phyloP scores from a whole-genome alignment of 768 basidiomycete genomes.

The Lactifluus subvellereus region DNA sequence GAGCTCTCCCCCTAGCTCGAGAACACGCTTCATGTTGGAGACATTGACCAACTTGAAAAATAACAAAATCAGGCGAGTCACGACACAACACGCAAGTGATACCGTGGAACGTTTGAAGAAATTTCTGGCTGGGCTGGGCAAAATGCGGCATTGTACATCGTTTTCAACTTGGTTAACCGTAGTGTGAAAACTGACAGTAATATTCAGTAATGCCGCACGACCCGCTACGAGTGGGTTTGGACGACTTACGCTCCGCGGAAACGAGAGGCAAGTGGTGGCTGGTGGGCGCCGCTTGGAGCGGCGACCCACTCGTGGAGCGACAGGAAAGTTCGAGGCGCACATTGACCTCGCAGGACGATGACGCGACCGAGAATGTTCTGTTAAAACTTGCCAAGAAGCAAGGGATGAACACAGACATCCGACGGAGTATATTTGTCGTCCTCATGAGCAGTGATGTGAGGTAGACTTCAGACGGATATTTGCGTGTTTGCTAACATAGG shows the following conservation, averaged over 20 bases:
- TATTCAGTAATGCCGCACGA: slow-evolving; percentile 71
- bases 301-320: slow-evolving; percentile 81
- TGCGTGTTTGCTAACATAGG: neutral
- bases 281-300: slow-evolving; percentile 93
- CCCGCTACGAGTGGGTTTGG: slow-evolving; percentile 75
- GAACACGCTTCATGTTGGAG: slow-evolving; percentile 94
- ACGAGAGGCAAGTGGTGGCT: slow-evolving; percentile 98
- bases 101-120: slow-evolving; percentile 85
- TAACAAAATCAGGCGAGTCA: slow-evolving; percentile 69
- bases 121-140: slow-evolving; percentile 68
- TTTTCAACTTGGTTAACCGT: neutral
- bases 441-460: slow-evolving; percentile 93
- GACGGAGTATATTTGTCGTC: slow-evolving; percentile 85
- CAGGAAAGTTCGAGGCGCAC: slow-evolving; percentile 36
- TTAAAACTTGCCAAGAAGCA: slow-evolving; percentile 84
- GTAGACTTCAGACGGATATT: slow-evolving; percentile 10
- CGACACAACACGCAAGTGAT: slow-evolving; percentile 60
- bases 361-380: slow-evolving; percentile 40
- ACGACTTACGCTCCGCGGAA: slow-evolving; percentile 79
- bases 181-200: slow-evolving; percentile 4
- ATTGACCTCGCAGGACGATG: slow-evolving; percentile 27
- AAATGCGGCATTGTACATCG: slow-evolving; percentile 64
- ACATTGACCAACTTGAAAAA: slow-evolving; percentile 89
- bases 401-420: slow-evolving; percentile 98
- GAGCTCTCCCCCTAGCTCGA: slow-evolving; percentile 49